These are phyloP conservation scores for Debaryomyces castellii DNA, from an alignment of 805 yeast species.

Conservation along the genomic window DNA sequence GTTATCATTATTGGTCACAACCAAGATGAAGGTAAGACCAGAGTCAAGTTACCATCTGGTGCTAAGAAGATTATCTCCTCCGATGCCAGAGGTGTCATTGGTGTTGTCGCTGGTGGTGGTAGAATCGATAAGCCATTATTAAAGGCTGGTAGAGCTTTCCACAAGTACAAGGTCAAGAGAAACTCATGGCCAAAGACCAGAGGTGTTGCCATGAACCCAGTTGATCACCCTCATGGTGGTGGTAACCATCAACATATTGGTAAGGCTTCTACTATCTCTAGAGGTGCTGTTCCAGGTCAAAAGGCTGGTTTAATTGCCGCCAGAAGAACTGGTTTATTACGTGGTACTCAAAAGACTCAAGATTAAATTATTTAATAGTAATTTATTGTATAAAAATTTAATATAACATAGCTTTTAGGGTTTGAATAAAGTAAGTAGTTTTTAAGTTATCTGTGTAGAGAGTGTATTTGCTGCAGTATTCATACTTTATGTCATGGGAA, in stretches of 20 bases:
- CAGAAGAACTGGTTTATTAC: conserved; percentile 40
- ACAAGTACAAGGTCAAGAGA: conserved; percentile 99
- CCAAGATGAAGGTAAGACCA: conserved; percentile 98
- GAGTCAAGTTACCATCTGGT: conserved; percentile 99
- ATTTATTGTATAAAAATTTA: conserved; percentile 16
- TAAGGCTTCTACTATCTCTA: conserved; percentile 40
- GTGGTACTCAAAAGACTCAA: conserved; percentile 39
- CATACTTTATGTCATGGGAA: neutral
- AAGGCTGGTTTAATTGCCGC: conserved; percentile 41
- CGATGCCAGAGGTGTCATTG: conserved; percentile 98
- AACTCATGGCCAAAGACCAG: conserved; percentile 99
- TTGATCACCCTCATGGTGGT: conserved; percentile 99
- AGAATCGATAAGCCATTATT: conserved; percentile 99
- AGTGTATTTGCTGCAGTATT: neutral
- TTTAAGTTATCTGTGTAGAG: neutral
- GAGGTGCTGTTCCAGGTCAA: conserved; percentile 42
- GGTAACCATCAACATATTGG: conserved; percentile 58
- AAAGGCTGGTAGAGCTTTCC: conserved; percentile 99
- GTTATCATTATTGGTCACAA: conserved; percentile 99
- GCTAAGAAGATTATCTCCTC: conserved; percentile 96
- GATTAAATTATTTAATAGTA: conserved; percentile 21
- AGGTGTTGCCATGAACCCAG: conserved; percentile 99
- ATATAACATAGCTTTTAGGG: conserved; percentile 6
- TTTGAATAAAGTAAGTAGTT: neutral
- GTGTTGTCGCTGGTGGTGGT: conserved; percentile 99